Base-by-base conservation (phyloP, 345 rosid species). In the Aquilaria malaccensis region DNA sequence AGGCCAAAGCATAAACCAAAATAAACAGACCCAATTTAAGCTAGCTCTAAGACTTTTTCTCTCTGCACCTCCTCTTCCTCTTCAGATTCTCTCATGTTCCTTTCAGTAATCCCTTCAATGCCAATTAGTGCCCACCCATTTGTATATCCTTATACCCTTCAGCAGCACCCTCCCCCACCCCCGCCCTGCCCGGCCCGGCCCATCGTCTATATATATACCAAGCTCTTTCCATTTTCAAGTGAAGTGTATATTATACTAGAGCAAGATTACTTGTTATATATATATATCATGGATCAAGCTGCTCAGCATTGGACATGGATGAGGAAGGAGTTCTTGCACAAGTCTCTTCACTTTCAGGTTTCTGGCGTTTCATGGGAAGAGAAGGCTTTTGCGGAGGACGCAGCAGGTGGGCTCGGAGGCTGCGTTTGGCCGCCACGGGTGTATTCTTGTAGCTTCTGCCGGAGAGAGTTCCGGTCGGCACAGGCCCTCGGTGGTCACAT, bases 401-500 rank as follows among this genome's bases (percentile, higher is more conserved):
- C 82, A 14, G 81, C 81, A 1, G 80, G 79, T 55, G 50, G 58
- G 47, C 69, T 67, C 14, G 77, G 88, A 29, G 78, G 85, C 2
- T 74, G 75, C 48, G 57, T 78, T 10, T 86, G 93, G 93, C 93
- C 93, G n/a, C 87, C 87, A 0, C 78, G 85, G 55, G 79, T 79
- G 45, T 86, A 83, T 66, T 56, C 82, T 15, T 86, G 93, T 45
- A 78, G 85, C 37, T 86, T 83, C 32, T 86, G 93, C 58, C 75
- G 60, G 51, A 73, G 89, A 70, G 87, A 79, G 59, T 83, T 86
- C 68, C 78, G 83, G 76, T 86, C 93, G 11, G 93, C 93, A 70
- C 89, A 86, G 76, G 93, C 89, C 55, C 73, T 86, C 30, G 93
- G 93, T 37, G 93, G 93, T 45, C 93, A 86, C 72, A 86, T 86